Base-by-base conservation (phyloP, 768 basidiomycete species). In the Macrolepiota albuminosa region DNA sequence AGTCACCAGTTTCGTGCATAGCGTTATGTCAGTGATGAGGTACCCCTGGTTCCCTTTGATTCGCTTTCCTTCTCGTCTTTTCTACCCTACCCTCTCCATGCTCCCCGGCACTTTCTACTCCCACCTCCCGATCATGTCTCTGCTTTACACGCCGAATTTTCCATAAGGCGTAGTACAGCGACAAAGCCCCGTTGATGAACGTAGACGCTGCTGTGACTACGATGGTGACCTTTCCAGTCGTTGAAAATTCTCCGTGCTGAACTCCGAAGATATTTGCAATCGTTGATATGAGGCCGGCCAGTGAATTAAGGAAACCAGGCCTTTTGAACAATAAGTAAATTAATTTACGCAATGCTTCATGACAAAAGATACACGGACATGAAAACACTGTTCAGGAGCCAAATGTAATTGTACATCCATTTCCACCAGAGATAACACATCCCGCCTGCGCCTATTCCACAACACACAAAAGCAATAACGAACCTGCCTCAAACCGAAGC, bases 351-450 rank as follows among this genome's bases (percentile, higher is more conserved):
- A 4, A 4, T 42, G 5, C 46, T 16, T 42, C 16, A 14, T 11
- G 39, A 60, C 36, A 29, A 36, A 21, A 36, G 10, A 33, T 37
- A 6, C 8, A 67, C 81, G 57, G 61, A 85, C 84, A 83, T 57
- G 66, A 84, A 86, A 52, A 85, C 75, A 49, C 78, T 82, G 69
- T 83, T 83, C 14, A 79, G 70, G 29, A 81, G 66, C 84, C 84
- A 86, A 54, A 86, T 64, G 63, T 85, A 85, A 61, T 85, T 86
- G 54, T 70, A 71, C 64, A 71, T 75, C 84, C 84, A 86, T 61
- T 76, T 73, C 79, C 82, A 85, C 81, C 83, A 83, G 24, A 85
- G 65, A 74, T 79, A 85, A 31, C 76, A 61, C 84, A 86, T 84
- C 3, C 84, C 85, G 33, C 62, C 58, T 24, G 68, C 74, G 11